phyloP scores from a whole-genome alignment of 805 yeast genomes.

The Ogataea naganishii region DNA sequence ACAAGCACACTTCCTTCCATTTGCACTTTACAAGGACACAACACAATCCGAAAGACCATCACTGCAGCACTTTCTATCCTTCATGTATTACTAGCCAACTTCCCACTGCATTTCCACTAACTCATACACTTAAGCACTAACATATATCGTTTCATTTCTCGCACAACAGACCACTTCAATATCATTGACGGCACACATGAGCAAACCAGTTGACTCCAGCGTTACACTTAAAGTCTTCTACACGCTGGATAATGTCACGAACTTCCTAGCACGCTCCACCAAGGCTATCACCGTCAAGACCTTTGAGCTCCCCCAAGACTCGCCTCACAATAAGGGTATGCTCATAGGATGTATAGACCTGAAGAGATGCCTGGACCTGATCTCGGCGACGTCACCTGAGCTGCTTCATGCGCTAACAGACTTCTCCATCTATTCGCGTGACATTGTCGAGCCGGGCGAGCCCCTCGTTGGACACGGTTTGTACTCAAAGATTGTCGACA shows the following conservation, averaged over 20 bases:
- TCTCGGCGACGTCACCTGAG: conserved; percentile 38
- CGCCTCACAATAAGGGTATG: conserved; percentile 30
- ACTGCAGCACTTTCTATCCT: no score
- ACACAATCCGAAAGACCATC: no score
- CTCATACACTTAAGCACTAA: no score
- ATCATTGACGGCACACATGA: no score
- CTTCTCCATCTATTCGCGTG: conserved; percentile 37
- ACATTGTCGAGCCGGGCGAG: conserved; percentile 44
- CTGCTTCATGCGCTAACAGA: conserved; percentile 30
- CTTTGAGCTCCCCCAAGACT: conserved; percentile 31
- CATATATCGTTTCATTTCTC: no score
- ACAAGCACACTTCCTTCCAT: no score
- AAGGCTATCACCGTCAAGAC: conserved; percentile 29
- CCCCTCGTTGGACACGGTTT: conserved; percentile 40
- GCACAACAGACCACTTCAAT: no score
- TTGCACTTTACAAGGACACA: no score
- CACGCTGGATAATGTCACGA: conserved; percentile 32
- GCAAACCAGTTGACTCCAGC: conserved; percentile 14
- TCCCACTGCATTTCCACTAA: no score
- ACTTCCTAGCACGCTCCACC: conserved; percentile 32
- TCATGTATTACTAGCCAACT: no score
- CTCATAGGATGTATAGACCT: conserved; percentile 34
- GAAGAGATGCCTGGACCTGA: conserved; percentile 35
- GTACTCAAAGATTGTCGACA: conserved; percentile 23
- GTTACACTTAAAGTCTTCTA: conserved; percentile 29